Evolutionary conservation across 2,329 filamentous ascomycete genomes (phyloP).

Genomic region (Amylocarpus encephaloides): DNA sequence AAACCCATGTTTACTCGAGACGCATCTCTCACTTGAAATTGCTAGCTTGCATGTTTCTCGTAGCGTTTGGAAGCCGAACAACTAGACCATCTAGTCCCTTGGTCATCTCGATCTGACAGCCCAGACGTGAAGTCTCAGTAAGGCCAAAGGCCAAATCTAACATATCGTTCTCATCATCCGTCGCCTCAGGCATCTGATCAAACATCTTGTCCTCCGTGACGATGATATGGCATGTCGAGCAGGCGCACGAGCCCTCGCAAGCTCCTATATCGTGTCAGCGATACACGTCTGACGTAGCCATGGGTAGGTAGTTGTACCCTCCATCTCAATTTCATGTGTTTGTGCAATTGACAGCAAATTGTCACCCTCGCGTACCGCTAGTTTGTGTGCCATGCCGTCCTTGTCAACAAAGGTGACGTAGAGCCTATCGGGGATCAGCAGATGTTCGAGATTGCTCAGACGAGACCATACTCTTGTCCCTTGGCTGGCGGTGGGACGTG

Average conservation of each 20-base stretch:
- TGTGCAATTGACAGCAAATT: constrained; percentile 95
- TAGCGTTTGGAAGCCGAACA: constrained; percentile 86
- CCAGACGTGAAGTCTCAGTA: constrained; percentile 57
- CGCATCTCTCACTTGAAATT: constrained; percentile 67
- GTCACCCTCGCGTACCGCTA: constrained; percentile 78
- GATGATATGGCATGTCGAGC: constrained; percentile 70
- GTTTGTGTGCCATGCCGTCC: constrained; percentile 67
- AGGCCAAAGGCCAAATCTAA: constrained; percentile 68
- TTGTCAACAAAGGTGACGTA: constrained; percentile 93
- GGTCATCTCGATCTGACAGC: constrained; percentile 66
- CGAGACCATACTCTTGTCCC: constrained; percentile 74
- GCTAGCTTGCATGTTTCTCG: constrained; percentile 88
- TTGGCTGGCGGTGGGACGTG: constrained; percentile 79
- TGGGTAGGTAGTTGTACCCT: constrained; percentile 45
- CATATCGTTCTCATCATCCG: constrained; percentile 65
- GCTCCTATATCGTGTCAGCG: constrained; percentile 48
- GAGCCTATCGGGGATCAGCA: constrained; percentile 47
- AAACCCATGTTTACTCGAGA: too few relatives aligned
- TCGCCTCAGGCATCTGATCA: constrained; percentile 55
- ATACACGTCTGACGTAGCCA: background rate
- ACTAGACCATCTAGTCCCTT: constrained; percentile 82
- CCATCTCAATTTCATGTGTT: constrained; percentile 94
- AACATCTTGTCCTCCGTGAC: constrained; percentile 58
- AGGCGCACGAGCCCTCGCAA: constrained; percentile 77
- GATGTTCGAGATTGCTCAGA: constrained; percentile 4